Conservation (phyloP, 2,329 filamentous ascomycete genomes). For the Aureobasidium sp. region DNA sequence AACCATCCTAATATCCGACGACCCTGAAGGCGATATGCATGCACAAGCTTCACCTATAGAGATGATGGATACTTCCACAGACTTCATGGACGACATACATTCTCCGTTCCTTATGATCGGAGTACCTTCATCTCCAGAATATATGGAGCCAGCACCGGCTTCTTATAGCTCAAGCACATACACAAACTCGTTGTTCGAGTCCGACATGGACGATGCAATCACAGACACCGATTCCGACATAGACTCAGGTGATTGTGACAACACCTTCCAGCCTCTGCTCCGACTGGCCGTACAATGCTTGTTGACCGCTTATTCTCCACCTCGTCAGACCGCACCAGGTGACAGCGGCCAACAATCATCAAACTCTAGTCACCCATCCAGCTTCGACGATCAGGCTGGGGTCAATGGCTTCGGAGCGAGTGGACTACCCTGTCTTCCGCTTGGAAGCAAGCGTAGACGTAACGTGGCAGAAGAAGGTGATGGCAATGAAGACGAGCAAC, state of each 20-base stretch:
- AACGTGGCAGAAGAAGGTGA: not conserved
- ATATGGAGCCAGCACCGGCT: not conserved
- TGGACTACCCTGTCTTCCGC: not conserved
- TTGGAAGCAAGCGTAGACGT: not conserved
- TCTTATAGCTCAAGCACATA: not conserved
- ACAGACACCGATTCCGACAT: not conserved
- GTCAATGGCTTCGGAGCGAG: not conserved
- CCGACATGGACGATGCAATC: not conserved
- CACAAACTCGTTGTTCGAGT: not conserved
- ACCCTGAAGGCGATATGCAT: not conserved
- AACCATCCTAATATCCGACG: not conserved
- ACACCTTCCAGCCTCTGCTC: not conserved
- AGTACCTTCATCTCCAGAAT: not conserved
- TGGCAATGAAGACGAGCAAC: not conserved
- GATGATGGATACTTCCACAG: not conserved
- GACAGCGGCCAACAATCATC: not conserved
- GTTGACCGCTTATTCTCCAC: not conserved
- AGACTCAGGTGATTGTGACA: not conserved
- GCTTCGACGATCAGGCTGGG: not conserved
- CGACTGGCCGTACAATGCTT: not conserved
- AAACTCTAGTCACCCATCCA: not conserved
- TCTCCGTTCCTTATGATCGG: not conserved
- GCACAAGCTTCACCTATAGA: not conserved
- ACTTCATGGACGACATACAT: not conserved
- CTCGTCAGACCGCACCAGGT: not conserved